Evolutionary conservation across 2,329 filamentous ascomycete species (phyloP).

Genomic region (Venturia asperata): DNA sequence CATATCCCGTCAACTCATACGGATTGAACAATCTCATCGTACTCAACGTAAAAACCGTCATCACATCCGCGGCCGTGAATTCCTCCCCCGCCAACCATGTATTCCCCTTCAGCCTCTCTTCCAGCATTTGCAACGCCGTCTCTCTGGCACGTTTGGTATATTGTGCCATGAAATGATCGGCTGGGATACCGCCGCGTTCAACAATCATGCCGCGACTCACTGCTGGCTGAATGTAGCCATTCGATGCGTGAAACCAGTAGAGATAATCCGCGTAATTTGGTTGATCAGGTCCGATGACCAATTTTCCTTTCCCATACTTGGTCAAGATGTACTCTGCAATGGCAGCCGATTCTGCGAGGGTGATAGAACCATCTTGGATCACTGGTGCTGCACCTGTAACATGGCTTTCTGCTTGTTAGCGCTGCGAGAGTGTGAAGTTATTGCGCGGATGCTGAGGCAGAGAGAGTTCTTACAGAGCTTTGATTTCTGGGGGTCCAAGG

Average conservation of each 20-base stretch:
- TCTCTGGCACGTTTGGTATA: constrained; percentile 25
- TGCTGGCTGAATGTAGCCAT: constrained; percentile 35
- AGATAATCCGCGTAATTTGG: constrained; percentile 53
- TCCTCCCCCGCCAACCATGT: constrained; percentile 54
- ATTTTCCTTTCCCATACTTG: constrained; percentile 44
- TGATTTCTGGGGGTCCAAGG: constrained; percentile 64
- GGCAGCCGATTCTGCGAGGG: constrained; percentile 53
- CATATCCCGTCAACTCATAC: constrained; percentile 25
- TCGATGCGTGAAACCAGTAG: constrained; percentile 57
- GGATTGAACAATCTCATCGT: constrained; percentile 51
- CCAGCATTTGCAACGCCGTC: constrained; percentile 40
- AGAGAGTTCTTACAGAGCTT: constrained; percentile 31
- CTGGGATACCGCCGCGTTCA: constrained; percentile 23
- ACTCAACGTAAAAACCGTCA: constrained; percentile 54
- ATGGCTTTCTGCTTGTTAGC: constrained; percentile 28
- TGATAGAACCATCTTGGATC: constrained; percentile 50
- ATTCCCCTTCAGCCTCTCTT: constrained; percentile 43
- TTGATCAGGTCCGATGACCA: constrained; percentile 42
- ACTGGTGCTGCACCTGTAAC: constrained; percentile 52
- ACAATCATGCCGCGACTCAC: constrained; percentile 30
- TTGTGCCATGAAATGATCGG: constrained; percentile 27
- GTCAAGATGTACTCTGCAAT: constrained; percentile 55
- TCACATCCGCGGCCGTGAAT: constrained; percentile 60
- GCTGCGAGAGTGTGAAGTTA: constrained; percentile 22
- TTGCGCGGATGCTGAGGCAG: constrained; percentile 22